phyloP scores from a whole-genome alignment of 2,329 filamentous ascomycete genomes.

The Neofusicoccum ribis region DNA sequence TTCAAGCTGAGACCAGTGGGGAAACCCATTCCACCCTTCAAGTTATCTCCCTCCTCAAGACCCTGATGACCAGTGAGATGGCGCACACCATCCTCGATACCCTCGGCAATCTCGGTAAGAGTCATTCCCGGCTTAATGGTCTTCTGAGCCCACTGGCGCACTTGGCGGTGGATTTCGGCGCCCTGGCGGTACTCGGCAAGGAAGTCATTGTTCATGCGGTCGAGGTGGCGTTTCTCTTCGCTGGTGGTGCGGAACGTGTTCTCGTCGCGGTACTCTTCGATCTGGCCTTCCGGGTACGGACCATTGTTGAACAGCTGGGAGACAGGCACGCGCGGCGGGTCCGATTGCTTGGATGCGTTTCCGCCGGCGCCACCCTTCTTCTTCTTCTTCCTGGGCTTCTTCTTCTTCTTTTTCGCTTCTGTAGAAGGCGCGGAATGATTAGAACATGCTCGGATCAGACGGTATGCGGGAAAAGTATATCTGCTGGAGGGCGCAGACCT shows the following conservation, averaged over 20 bases:
- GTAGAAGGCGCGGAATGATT: constrained; percentile 30
- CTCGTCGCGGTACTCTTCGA: constrained; percentile 74
- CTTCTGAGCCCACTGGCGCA: constrained; percentile 79
- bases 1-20: constrained; percentile 82
- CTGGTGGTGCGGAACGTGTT: constrained; percentile 77
- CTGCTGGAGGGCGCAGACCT: constrained; percentile 16
- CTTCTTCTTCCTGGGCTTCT: constrained; percentile 73
- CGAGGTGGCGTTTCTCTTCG: constrained; percentile 81
- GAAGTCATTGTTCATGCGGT: constrained; percentile 78
- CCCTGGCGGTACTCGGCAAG: constrained; percentile 78
- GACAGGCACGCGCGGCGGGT: constrained; percentile 72
- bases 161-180: constrained; percentile 86
- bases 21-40: constrained; percentile 82
- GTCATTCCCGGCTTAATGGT: constrained; percentile 79
- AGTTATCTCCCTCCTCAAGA: constrained; percentile 73
- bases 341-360: constrained; percentile 66
- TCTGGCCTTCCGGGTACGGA: constrained; percentile 74
- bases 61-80: constrained; percentile 75
- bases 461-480: background rate
- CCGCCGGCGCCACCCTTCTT: constrained; percentile 49
- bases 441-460: background rate
- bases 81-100: constrained; percentile 82
- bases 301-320: constrained; percentile 72
- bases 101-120: constrained; percentile 78
- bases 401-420: constrained; percentile 80